Percentiles rank a stretch among this genome's conserved stretches.
Conservation (phyloP, 371 early-diverging fungal species). For the Nematocida ausubeli region DNA sequence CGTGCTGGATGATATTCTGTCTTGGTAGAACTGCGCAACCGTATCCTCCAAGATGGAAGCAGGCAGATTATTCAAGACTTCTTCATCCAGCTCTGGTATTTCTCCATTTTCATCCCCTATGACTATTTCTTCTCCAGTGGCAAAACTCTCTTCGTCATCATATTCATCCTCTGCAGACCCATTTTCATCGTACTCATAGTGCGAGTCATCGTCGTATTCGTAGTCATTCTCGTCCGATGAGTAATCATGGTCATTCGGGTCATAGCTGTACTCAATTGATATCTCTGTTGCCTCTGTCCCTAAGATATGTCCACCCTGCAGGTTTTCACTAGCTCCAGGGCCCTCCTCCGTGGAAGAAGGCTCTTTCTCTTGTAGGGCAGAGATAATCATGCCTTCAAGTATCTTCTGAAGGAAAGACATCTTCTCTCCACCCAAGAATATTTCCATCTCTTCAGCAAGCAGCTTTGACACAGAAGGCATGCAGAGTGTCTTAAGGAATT, state of each 20-base stretch:
- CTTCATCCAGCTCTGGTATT: constrained; percentile 43
- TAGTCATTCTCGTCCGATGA: neutral
- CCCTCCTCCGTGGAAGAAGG: neutral
- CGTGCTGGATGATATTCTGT: constrained; percentile 40
- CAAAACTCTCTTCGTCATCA: constrained; percentile 40
- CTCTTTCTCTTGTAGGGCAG: constrained; percentile 17
- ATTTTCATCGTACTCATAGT: constrained; percentile 20
- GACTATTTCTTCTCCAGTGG: constrained; percentile 29
- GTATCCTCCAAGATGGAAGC: constrained; percentile 31
- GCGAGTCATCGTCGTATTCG: neutral
- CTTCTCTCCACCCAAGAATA: neutral
- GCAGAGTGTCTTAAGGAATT: constrained; percentile 22
- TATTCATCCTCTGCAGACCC: constrained; percentile 12
- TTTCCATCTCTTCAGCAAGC: constrained; percentile 6
- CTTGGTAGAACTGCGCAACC: constrained; percentile 40
- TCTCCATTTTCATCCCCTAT: constrained; percentile 55
- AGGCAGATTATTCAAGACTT: constrained; percentile 44
- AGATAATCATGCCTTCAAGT: neutral
- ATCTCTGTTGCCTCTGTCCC: neutral
- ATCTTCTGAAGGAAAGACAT: constrained; percentile 2
- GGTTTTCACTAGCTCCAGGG: neutral
- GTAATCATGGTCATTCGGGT: neutral
- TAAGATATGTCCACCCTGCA: no score
- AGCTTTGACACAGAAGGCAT: constrained; percentile 6
- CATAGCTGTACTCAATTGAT: neutral